Conservation (phyloP, 169 alveolate genomes). For the Plasmodium malariae region DNA sequence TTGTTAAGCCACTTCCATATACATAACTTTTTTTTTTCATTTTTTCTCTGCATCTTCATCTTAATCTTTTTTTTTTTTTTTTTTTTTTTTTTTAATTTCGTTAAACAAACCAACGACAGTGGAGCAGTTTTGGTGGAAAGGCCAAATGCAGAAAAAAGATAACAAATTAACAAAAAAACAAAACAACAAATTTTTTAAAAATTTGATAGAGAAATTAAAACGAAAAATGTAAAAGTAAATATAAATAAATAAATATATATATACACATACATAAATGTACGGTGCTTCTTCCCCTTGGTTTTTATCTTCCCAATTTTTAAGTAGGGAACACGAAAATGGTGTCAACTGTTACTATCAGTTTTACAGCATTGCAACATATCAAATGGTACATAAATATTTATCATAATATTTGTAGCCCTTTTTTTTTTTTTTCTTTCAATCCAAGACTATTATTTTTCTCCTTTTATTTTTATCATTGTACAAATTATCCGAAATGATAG, state of each 20-base stretch:
- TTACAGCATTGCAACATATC: too few species aligned
- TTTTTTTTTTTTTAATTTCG: slow-evolving; percentile 5
- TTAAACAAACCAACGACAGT: slow-evolving; percentile 2
- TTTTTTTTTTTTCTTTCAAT: background rate
- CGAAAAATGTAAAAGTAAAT: background rate
- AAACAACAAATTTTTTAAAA: background rate
- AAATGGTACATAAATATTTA: too few species aligned
- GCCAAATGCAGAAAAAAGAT: background rate
- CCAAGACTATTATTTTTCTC: slow-evolving; percentile 20
- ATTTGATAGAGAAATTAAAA: too few species aligned
- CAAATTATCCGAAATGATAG: slow-evolving; percentile 1
- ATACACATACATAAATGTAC: too few species aligned
- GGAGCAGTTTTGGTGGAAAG: background rate
- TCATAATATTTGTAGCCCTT: too few species aligned
- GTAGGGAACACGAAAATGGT: too few species aligned
- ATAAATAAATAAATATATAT: too few species aligned
- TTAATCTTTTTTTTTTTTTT: background rate
- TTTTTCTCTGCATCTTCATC: background rate
- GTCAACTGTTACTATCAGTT: too few species aligned
- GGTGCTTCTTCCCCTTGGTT: background rate
- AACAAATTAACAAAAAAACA: background rate
- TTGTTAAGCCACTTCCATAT: background rate
- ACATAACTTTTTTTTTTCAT: background rate
- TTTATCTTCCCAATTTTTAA: background rate
- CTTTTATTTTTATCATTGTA: slow-evolving; percentile 8